These are phyloP conservation scores for Fusarium fracticaudum DNA, from an alignment of 2,329 filamentous ascomycete species.

Conservation along the genomic window DNA sequence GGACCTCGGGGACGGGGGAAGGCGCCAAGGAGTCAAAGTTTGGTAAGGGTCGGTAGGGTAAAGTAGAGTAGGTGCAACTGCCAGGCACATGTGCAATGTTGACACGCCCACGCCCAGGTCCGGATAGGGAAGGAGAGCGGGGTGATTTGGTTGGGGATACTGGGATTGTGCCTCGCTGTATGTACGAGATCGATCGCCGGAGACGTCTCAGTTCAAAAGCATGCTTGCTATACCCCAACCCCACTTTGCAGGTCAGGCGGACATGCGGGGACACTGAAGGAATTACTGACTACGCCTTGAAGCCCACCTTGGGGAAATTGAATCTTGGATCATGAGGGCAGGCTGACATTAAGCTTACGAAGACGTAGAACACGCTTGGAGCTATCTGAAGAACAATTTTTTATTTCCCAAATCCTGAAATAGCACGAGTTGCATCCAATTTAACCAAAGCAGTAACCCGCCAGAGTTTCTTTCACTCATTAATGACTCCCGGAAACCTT, in stretches of 20 bases:
- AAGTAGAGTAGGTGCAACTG: constrained; percentile 15
- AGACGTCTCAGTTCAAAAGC: constrained; percentile 22
- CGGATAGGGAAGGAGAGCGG: constrained; percentile 38
- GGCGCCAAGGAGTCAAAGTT: constrained; percentile 21
- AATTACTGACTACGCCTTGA: constrained; percentile 10
- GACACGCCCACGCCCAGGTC: constrained; percentile 31
- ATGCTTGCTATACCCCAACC: constrained; percentile 35
- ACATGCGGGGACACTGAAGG: constrained; percentile 35
- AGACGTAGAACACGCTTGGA: not conserved
- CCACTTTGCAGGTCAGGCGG: constrained; percentile 43
- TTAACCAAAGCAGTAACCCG: constrained; percentile 24
- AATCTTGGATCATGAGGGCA: constrained; percentile 8
- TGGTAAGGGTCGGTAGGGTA: not conserved
- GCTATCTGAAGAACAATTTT: not conserved
- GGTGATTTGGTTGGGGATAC: constrained; percentile 16
- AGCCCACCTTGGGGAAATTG: constrained; percentile 20
- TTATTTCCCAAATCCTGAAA: not conserved
- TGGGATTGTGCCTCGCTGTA: constrained; percentile 8
- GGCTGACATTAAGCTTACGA: constrained; percentile 15
- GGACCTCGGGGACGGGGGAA: constrained; percentile 1
- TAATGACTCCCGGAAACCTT: constrained; percentile 29
- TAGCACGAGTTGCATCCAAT: not conserved
- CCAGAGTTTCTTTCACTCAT: constrained; percentile 9
- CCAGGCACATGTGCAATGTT: constrained; percentile 33
- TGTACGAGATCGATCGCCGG: constrained; percentile 1